phyloP scores from a whole-genome alignment of 345 rosid genomes.

The Camelina laxa region DNA sequence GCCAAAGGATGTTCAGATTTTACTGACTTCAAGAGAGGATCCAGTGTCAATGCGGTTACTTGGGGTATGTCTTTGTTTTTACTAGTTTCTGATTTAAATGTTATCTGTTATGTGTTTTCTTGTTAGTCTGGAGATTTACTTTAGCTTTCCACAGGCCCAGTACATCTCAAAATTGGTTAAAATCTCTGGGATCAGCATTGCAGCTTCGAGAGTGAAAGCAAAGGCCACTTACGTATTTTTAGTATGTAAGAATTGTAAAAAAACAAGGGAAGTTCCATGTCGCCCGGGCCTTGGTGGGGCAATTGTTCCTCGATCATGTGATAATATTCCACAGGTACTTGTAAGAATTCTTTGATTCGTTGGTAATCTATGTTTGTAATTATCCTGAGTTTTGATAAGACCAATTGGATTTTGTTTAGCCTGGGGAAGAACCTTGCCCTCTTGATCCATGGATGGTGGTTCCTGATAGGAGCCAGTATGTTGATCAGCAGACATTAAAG shows the following conservation, averaged over 20 bases:
- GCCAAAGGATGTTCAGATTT: conserved; percentile 69
- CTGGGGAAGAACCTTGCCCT: conserved; percentile 93
- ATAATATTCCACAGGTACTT: conserved; percentile 86
- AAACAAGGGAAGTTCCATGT: conserved; percentile 73
- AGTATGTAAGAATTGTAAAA: conserved; percentile 87
- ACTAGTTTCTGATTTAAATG: neutral
- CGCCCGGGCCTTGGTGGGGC: conserved; percentile 99
- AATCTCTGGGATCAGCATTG: conserved; percentile 88
- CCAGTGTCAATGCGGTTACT: conserved; percentile 77
- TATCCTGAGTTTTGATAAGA: conserved; percentile 1
- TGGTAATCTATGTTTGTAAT: neutral
- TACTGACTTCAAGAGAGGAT: conserved; percentile 84
- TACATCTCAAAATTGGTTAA: conserved; percentile 85
- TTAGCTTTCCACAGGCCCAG: conserved; percentile 59
- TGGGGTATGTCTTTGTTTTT: conserved; percentile 57
- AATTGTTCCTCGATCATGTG: conserved; percentile 92
- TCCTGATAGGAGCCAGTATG: conserved; percentile 93
- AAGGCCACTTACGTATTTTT: conserved; percentile 87
- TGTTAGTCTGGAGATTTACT: neutral
- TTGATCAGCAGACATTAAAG: conserved; percentile 95
- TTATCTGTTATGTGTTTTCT: neutral
- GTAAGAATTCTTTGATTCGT: neutral
- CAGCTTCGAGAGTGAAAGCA: conserved; percentile 96
- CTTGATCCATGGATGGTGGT: conserved; percentile 96
- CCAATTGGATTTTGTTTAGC: conserved; percentile 49